Base-by-base conservation (phyloP, 768 basidiomycete species). In the Kwoniella newhampshirensis region DNA sequence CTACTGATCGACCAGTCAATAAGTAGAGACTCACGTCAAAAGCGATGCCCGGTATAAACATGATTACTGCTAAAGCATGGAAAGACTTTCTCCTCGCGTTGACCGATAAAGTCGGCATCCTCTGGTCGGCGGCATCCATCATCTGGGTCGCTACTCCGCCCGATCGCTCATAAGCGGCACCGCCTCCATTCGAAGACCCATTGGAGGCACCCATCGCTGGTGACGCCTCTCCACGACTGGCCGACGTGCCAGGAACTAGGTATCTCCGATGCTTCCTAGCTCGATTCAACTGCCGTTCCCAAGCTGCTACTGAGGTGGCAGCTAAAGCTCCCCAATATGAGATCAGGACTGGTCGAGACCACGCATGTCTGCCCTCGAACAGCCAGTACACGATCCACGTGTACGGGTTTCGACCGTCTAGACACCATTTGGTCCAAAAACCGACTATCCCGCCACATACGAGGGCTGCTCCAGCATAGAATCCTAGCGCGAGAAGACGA, bases 31-130 rank as follows among this genome's bases (percentile, higher is more conserved):
- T 79, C 69, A 93, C 93, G 77, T 98, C 96, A 73, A 90, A 76
- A 0, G 86, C 89, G 57, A 98, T 85, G 0, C 96, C 96, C 6
- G 96, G 96, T 28, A 94, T 79, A 72, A 99, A 97, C 93, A 98
- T 96, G 26, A 89, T 81, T 43, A 98, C 92, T 1, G 94, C 91
- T 51, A 98, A 80, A 21, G 85, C 91, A 78, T 99, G 96, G 78
- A 99, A 99, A 77, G 88, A 97, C 77, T 99, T 99, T 48, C 96
- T 82, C 59, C 96, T 82, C 23, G 88, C 89, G 75, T 99, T 98
- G 63, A 97, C 79, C 44, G 87, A 85, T 53, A 98, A 79, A 51
- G 89, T 91, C 20, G 92, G 91, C 58, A 94, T 87, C 59, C 84
- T 86, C 76, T 91, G 91, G 76, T 92, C 88, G 1, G 91, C 89